Evolutionary conservation across 176 grass and related monocot species (phyloP).

Genomic region (Oropetium thomaeum): DNA sequence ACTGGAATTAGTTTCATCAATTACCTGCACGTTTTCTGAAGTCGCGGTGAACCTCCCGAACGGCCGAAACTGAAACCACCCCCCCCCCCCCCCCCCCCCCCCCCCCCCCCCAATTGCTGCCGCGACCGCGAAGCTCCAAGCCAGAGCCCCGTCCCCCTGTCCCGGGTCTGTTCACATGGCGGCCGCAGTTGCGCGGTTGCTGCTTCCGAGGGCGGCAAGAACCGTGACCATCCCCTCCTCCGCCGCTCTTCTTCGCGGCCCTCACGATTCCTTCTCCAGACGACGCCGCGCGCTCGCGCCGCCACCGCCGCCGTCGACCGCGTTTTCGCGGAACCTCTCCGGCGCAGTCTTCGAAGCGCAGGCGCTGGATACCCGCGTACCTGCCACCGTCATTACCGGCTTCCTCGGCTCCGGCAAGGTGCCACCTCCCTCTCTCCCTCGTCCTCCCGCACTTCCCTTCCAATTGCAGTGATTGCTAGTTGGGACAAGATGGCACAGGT

Average conservation of each 20-base stretch:
- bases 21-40: too few relatives aligned
- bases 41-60: too few relatives aligned
- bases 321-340: conserved; percentile 20
- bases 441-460: not conserved
- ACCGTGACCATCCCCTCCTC: not conserved
- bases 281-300: conserved; percentile 17
- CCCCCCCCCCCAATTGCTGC: too few relatives aligned
- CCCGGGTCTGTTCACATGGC: conserved; percentile 4
- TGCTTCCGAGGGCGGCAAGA: conserved; percentile 43
- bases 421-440: not conserved
- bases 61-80: too few relatives aligned
- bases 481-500: not conserved
- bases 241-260: conserved; percentile 21
- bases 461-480: not conserved
- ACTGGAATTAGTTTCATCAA: too few relatives aligned
- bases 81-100: too few relatives aligned
- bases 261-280: conserved; percentile 17
- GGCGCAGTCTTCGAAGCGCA: conserved; percentile 38
- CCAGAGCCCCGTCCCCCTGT: not conserved
- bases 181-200: conserved; percentile 28
- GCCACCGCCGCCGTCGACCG: not conserved
- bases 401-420: conserved; percentile 76
- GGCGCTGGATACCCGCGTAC: conserved; percentile 57
- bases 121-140: conserved; percentile 6
- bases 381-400: conserved; percentile 71